A percentile compares a stretch with the other conserved stretches of the same genome.
These are phyloP conservation scores for Ambrosia artemisiifolia DNA, from an alignment of 129 eudicot species.

Conservation along the genomic window DNA sequence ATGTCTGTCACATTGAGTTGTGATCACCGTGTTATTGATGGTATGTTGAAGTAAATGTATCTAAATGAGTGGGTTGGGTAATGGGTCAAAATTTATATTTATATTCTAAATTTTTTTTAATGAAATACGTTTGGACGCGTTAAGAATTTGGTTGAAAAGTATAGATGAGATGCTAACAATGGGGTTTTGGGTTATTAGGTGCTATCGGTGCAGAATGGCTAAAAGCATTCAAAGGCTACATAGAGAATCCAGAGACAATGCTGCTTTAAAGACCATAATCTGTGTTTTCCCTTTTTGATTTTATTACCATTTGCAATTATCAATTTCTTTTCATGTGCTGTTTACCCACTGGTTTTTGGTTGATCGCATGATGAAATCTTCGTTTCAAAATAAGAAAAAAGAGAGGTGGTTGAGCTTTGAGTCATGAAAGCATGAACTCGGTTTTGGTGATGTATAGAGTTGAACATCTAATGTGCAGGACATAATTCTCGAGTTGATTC, in stretches of 20 bases:
- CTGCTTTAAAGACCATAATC: conserved; percentile 46
- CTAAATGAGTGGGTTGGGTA: background rate
- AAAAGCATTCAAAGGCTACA: conserved; percentile 89
- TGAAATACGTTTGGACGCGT: too few relatives aligned
- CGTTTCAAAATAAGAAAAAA: conserved; percentile 26
- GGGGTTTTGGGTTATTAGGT: conserved; percentile 43
- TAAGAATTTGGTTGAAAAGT: background rate
- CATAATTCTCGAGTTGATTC: background rate
- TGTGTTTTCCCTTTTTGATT: background rate
- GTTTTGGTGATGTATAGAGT: conserved; percentile 33
- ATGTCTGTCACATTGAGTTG: conserved; percentile 95
- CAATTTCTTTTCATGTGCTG: conserved; percentile 9
- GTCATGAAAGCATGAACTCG: conserved; percentile 34
- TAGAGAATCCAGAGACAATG: conserved; percentile 94
- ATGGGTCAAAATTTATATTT: background rate
- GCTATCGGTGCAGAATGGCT: conserved; percentile 99
- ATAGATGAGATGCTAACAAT: background rate
- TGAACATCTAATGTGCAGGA: conserved; percentile 19
- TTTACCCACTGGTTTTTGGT: conserved; percentile 8
- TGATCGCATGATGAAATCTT: conserved; percentile 19
- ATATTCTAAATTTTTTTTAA: background rate
- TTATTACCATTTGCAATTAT: conserved; percentile 1
- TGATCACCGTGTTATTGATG: conserved; percentile 98
- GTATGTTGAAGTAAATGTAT: conserved; percentile 35
- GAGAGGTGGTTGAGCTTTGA: conserved; percentile 22